These are phyloP conservation scores for Prorocentrum cordatum DNA, from an alignment of 169 alveolate species.

Conservation along the genomic window DNA sequence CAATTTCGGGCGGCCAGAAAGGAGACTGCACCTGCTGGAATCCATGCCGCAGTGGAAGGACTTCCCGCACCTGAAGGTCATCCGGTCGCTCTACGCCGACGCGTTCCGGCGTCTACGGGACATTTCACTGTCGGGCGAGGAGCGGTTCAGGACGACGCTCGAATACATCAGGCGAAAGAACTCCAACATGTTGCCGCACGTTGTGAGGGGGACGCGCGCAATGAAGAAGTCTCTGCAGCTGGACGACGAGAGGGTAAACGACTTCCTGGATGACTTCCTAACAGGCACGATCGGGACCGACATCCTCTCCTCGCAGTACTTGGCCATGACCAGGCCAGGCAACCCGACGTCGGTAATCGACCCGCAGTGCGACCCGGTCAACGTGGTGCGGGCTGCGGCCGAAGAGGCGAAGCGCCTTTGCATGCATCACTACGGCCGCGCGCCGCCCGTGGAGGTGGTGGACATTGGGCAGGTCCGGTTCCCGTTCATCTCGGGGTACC, in stretches of 20 bases:
- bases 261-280: slow-evolving; percentile 30
- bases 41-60: slow-evolving; percentile 27
- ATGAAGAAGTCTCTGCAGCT: neutral
- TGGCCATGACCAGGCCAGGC: slow-evolving; percentile 56
- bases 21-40: too few relatives aligned
- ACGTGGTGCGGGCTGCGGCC: slow-evolving; percentile 36
- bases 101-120: slow-evolving; percentile 22
- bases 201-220: slow-evolving; percentile 57
- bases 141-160: slow-evolving; percentile 29
- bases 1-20: too few relatives aligned
- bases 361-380: slow-evolving; percentile 52
- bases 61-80: slow-evolving; percentile 26
- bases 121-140: neutral
- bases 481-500: slow-evolving; percentile 51
- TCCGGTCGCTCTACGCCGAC: slow-evolving; percentile 27
- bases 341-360: slow-evolving; percentile 22
- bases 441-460: slow-evolving; percentile 26
- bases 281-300: slow-evolving; percentile 52
- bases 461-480: slow-evolving; percentile 59
- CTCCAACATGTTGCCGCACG: slow-evolving; percentile 47
- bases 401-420: slow-evolving; percentile 32
- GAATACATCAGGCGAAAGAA: slow-evolving; percentile 35
- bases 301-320: slow-evolving; percentile 49
- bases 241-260: neutral
- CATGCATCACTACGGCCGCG: slow-evolving; percentile 69